Base-by-base conservation (phyloP, 2,329 filamentous ascomycete genomes). In the Sporothrix luriei region DNA sequence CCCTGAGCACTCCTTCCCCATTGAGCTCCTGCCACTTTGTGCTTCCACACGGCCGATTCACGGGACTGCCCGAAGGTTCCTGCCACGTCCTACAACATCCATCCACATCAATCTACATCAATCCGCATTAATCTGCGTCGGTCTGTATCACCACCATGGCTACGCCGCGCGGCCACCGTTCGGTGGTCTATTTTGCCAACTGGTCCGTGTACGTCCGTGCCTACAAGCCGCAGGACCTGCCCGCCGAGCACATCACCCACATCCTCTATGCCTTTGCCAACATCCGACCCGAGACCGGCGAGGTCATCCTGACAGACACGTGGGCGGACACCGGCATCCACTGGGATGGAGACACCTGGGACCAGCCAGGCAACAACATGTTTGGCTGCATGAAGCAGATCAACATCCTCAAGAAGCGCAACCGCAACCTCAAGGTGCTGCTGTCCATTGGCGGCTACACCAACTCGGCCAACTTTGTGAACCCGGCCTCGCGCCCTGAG, bases 361-460 rank as follows among this genome's bases (percentile, higher is more conserved):
- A 91, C 73, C 90, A 92, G 72, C 75, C 78, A 0, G 93, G 92
- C 62, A 91, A 85, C 71, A 97, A 97, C 78, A 83, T 96, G 48
- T 97, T 96, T 77, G 94, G 94, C 66, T 94, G 91, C 77, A 79
- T 95, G 73, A 97, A 97, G 82, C 93, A 97, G 80, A 86, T 97
- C 48, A 92, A 91, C 78, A 83, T 97, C 1, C 85, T 94, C 59
- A 97, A 97, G 82, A 87, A 88, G 73, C 83, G 85, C 72, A 91
- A 97, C 79, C 90, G 93, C 62, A 89, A 94, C 74, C 84, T 97
- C 72, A 97, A 97, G 79, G 83, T 95, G 3, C 84, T 97, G 14
- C 85, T 97, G 4, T 93, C 90, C 68, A 92, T 97, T 72, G 94
- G 94, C 72, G 94, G 94, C 66, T 97, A 93, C 93, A 97, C 93